A percentile compares a stretch with the other conserved stretches of the same genome.
Evolutionary conservation across 768 basidiomycete species (phyloP).

Genomic region (Trametes meyenii): DNA sequence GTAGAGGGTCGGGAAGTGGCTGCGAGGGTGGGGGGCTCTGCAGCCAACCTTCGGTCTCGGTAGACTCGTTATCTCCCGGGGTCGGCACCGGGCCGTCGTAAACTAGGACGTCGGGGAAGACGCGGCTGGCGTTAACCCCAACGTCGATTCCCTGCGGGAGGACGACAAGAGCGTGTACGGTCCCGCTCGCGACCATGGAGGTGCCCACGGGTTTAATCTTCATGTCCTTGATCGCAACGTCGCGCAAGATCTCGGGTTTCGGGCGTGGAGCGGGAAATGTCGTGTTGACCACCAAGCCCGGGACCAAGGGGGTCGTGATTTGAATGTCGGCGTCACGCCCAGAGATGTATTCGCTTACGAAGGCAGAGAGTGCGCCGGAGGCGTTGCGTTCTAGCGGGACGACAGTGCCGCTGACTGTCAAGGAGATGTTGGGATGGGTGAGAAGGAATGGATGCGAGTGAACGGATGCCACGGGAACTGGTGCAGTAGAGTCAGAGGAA

Average conservation of each 20-base stretch:
- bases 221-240: conserved; percentile 80
- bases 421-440: conserved; percentile 68
- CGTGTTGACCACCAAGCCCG: conserved; percentile 46
- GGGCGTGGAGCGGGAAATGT: conserved; percentile 69
- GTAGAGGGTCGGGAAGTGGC: conserved; percentile 67
- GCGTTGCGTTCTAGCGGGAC: conserved; percentile 46
- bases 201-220: conserved; percentile 54
- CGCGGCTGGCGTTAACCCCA: conserved; percentile 59
- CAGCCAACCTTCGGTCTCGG: neutral
- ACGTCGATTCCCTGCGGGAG: conserved; percentile 72
- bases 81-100: conserved; percentile 72
- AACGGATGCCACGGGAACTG: conserved; percentile 56
- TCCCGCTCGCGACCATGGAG: conserved; percentile 68
- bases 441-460: conserved; percentile 58
- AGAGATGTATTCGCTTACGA: conserved; percentile 68
- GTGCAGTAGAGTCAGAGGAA: conserved; percentile 14
- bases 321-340: conserved; percentile 57
- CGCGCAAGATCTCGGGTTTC: conserved; percentile 64
- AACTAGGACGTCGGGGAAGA: conserved; percentile 77
- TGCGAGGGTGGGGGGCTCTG: conserved; percentile 41
- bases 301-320: conserved; percentile 59
- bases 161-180: conserved; percentile 63
- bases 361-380: conserved; percentile 51
- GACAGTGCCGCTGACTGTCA: conserved; percentile 57
- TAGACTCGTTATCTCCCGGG: conserved; percentile 12